A percentile compares a stretch with the other conserved stretches of the same genome.
Evolutionary conservation across 2,329 filamentous ascomycete genomes (phyloP).

Genomic region (Boeremia exigua): DNA sequence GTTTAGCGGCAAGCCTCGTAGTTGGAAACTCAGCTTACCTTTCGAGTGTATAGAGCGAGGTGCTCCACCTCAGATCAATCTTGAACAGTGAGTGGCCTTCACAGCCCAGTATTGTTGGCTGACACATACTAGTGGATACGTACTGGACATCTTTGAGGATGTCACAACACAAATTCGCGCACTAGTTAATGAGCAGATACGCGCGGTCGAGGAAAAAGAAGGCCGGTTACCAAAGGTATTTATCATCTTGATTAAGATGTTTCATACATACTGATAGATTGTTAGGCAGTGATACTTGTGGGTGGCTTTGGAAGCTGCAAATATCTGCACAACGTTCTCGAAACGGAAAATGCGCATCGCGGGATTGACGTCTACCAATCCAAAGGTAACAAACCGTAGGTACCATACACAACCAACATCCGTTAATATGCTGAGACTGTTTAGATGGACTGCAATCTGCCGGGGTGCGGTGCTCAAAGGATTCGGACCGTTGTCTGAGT

Average conservation of each 20-base stretch:
- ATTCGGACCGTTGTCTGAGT: neutral
- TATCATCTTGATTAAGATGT: neutral
- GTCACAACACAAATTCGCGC: conserved; percentile 8
- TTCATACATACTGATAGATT: neutral
- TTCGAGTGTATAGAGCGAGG: conserved; percentile 8
- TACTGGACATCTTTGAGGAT: conserved; percentile 10
- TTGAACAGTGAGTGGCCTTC: conserved; percentile 4
- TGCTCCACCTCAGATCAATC: conserved; percentile 4
- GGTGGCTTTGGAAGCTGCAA: conserved; percentile 19
- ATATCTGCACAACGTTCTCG: conserved; percentile 17
- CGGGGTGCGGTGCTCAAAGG: neutral
- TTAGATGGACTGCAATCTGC: neutral
- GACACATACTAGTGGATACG: conserved; percentile 2
- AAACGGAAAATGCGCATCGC: conserved; percentile 2
- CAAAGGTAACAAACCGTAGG: neutral
- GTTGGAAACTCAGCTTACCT: conserved; percentile 13
- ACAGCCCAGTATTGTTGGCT: neutral
- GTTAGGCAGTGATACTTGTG: conserved; percentile 17
- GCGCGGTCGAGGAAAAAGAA: neutral
- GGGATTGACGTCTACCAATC: conserved; percentile 18
- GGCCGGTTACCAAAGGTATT: conserved; percentile 1
- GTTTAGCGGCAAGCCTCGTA: conserved; percentile 17
- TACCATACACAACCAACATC: neutral
- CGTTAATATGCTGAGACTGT: neutral
- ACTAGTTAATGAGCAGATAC: conserved; percentile 14